Evolutionary conservation across 805 yeast species (phyloP).

Genomic region (Candida quercuum): DNA sequence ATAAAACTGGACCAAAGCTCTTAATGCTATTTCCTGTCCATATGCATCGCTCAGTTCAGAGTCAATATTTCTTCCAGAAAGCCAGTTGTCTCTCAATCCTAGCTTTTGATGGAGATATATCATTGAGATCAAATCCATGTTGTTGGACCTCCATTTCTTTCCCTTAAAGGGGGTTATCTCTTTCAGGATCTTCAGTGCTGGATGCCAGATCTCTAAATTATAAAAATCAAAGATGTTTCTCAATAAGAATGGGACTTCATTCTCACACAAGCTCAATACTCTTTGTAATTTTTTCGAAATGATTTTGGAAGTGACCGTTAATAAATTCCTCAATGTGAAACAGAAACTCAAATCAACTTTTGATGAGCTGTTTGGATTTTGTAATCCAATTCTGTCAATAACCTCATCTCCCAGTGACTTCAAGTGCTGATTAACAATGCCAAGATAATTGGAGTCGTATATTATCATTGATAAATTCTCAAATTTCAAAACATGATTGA

Average conservation of each 20-base stretch:
- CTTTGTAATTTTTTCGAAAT: constrained; percentile 71
- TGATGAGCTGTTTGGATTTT: background rate
- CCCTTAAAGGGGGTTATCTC: constrained; percentile 87
- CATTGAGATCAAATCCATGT: constrained; percentile 89
- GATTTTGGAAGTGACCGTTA: constrained; percentile 52
- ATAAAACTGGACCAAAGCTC: constrained; percentile 76
- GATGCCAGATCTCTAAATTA: constrained; percentile 57
- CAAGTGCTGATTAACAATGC: constrained; percentile 15
- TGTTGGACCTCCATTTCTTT: constrained; percentile 86
- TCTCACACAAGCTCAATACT: constrained; percentile 54
- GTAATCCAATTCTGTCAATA: constrained; percentile 23
- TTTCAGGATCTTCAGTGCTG: constrained; percentile 69
- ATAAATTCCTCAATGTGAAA: constrained; percentile 42
- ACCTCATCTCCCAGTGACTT: constrained; percentile 17
- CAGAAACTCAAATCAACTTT: constrained; percentile 32
- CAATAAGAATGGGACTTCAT: constrained; percentile 57
- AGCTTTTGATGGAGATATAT: constrained; percentile 74
- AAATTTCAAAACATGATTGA: constrained; percentile 70
- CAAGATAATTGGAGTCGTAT: constrained; percentile 63
- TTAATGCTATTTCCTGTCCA: constrained; percentile 78
- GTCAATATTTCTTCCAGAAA: constrained; percentile 74
- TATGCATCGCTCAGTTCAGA: constrained; percentile 71
- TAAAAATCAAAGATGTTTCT: constrained; percentile 55
- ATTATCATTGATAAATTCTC: constrained; percentile 68
- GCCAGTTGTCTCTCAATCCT: constrained; percentile 79